A percentile compares a stretch with the other conserved stretches of the same genome.
Evolutionary conservation across 1,284 basidiomycete species (phyloP).

Genomic region (Dichomitus squalens): DNA sequence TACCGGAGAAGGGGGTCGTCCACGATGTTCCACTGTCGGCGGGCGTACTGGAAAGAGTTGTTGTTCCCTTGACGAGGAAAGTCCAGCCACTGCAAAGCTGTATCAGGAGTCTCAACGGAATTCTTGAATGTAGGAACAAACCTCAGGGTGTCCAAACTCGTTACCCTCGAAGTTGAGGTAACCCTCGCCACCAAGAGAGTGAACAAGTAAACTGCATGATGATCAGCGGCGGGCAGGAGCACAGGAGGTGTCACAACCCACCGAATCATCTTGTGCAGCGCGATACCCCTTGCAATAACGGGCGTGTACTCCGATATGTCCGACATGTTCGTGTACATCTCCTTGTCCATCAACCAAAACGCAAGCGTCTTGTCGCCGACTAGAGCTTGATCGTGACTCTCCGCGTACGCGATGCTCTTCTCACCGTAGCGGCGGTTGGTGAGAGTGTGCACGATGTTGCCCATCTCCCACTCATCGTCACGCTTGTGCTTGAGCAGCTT

Average conservation of each 20-base stretch:
- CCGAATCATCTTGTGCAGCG: constrained; percentile 98
- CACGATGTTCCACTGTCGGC: constrained; percentile 94
- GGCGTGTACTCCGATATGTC: constrained; percentile 86
- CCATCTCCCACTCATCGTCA: constrained; percentile 91
- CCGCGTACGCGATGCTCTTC: constrained; percentile 93
- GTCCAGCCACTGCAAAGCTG: constrained; percentile 83
- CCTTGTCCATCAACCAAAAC: constrained; percentile 99
- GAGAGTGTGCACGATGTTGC: constrained; percentile 86
- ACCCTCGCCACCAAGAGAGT: constrained; percentile 93
- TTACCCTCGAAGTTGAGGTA: constrained; percentile 99
- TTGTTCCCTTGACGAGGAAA: constrained; percentile 95
- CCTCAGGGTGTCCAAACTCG: constrained; percentile 97
- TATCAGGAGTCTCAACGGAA: not conserved
- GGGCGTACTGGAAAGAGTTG: constrained; percentile 94
- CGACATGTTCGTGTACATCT: constrained; percentile 99
- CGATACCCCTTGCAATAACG: constrained; percentile 86
- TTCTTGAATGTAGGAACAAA: constrained; percentile 31
- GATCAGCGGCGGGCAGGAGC: not conserved
- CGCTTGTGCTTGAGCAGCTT: constrained; percentile 92
- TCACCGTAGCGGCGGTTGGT: constrained; percentile 90
- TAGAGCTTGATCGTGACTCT: constrained; percentile 97
- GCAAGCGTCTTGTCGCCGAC: constrained; percentile 98
- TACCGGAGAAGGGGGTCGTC: constrained; percentile 89
- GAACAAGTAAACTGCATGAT: constrained; percentile 76
- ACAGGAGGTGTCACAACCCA: constrained; percentile 36